Conservation (phyloP, 2,329 filamentous ascomycete genomes). For the Zymoseptoria tritici region DNA sequence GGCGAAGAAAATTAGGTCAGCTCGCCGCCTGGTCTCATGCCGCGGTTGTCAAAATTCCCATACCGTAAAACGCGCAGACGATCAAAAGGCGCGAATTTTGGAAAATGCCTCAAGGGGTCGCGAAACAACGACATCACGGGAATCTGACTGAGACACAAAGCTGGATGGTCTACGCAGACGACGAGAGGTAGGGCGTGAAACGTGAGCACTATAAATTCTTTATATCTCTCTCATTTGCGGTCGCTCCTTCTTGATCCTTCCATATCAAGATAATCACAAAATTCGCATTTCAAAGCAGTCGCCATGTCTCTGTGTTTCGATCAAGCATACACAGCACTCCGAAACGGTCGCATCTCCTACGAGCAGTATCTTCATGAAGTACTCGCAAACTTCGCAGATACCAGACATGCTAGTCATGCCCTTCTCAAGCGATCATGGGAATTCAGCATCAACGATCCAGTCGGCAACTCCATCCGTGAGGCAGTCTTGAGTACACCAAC, state of each 20-base stretch:
- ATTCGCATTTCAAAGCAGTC: background rate
- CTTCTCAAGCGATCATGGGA: conserved; percentile 10
- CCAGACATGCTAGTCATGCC: conserved; percentile 10
- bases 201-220: background rate
- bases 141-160: background rate
- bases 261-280: background rate
- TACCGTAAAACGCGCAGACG: background rate
- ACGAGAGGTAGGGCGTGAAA: background rate
- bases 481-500: conserved; percentile 8
- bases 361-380: conserved; percentile 12
- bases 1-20: no score
- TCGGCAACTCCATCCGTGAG: conserved; percentile 14
- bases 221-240: background rate
- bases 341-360: conserved; percentile 7
- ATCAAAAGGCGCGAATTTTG: background rate
- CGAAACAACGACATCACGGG: background rate
- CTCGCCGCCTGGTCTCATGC: background rate
- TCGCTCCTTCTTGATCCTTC: background rate
- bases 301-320: conserved; percentile 16
- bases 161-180: background rate
- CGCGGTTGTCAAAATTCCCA: background rate
- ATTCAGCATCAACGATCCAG: conserved; percentile 11
- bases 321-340: conserved; percentile 13
- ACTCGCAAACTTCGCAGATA: conserved; percentile 9
- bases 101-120: background rate